Evolutionary conservation across 1,139 yeast species (phyloP).

Genomic region (Hanseniaspora sp.): DNA sequence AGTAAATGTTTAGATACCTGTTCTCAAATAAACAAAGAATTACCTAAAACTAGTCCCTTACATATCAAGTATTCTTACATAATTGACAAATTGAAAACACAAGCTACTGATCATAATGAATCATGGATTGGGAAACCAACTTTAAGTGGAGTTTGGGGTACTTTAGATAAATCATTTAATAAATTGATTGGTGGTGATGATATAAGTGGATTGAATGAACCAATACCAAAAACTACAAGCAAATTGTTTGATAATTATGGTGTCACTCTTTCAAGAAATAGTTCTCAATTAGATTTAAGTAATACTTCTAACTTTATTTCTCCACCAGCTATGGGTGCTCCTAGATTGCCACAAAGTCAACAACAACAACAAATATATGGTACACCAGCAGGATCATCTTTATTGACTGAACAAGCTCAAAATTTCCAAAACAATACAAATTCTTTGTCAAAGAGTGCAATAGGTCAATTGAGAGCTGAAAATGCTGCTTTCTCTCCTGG

Average conservation of each 20-base stretch:
- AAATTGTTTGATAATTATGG: slow-evolving; percentile 68
- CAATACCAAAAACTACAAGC: slow-evolving; percentile 25
- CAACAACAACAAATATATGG: background rate
- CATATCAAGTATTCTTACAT: slow-evolving; percentile 21
- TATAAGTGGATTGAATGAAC: slow-evolving; percentile 17
- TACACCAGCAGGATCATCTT: background rate
- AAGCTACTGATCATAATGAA: slow-evolving; percentile 22
- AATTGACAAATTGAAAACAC: slow-evolving; percentile 23
- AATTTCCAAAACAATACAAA: background rate
- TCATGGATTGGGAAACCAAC: slow-evolving; percentile 53
- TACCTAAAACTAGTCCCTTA: slow-evolving; percentile 22
- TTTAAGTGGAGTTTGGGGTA: slow-evolving; percentile 69
- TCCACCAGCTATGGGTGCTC: background rate
- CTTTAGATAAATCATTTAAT: slow-evolving; percentile 52
- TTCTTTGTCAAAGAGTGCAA: slow-evolving; percentile 9
- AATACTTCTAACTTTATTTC: background rate
- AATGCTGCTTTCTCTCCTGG: background rate
- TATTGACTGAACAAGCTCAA: background rate
- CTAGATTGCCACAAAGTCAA: background rate
- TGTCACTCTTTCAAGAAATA: slow-evolving; percentile 39
- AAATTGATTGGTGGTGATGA: slow-evolving; percentile 83
- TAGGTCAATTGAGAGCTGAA: slow-evolving; percentile 8
- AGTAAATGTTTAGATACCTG: slow-evolving; percentile 26
- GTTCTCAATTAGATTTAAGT: slow-evolving; percentile 25
- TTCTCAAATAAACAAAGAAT: slow-evolving; percentile 19